phyloP scores from a whole-genome alignment of 768 basidiomycete genomes.

The Suillus fuscotomentosus region DNA sequence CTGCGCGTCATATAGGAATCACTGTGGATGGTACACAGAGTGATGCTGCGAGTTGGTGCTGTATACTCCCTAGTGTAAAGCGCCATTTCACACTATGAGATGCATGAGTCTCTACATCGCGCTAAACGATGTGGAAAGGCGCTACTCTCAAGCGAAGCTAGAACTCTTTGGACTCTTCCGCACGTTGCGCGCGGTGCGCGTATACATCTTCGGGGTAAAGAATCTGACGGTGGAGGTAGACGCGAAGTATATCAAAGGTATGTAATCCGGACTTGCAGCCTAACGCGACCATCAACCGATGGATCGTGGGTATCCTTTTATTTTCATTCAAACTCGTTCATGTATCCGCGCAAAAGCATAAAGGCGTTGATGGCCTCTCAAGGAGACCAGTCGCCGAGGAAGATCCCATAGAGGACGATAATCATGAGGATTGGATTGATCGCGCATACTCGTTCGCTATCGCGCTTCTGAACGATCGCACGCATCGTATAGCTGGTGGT shows the following conservation, averaged over 20 bases:
- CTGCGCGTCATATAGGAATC: no score
- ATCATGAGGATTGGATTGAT: neutral
- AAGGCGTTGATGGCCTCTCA: neutral
- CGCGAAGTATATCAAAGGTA: constrained; percentile 32
- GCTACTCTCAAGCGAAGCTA: constrained; percentile 24
- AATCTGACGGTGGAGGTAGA: constrained; percentile 28
- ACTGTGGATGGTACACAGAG: no score
- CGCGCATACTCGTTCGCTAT: neutral
- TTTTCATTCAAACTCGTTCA: constrained; percentile 31
- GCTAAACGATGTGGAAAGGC: constrained; percentile 24
- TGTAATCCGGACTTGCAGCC: constrained; percentile 32
- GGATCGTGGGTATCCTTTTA: constrained; percentile 22
- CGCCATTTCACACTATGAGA: no score
- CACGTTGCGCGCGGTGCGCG: neutral
- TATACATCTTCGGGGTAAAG: constrained; percentile 27
- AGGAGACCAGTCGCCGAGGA: neutral
- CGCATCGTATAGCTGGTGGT: no score
- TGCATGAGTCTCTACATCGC: no score
- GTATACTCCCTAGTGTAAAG: no score
- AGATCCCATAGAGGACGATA: neutral
- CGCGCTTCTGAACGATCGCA: accelerated
- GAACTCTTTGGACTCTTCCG: constrained; percentile 24
- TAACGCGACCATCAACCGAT: constrained; percentile 28
- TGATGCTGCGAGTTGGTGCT: no score
- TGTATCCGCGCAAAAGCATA: constrained; percentile 17